Conservation (phyloP, 208 protist genomes). For the Eutreptiella sp. region DNA sequence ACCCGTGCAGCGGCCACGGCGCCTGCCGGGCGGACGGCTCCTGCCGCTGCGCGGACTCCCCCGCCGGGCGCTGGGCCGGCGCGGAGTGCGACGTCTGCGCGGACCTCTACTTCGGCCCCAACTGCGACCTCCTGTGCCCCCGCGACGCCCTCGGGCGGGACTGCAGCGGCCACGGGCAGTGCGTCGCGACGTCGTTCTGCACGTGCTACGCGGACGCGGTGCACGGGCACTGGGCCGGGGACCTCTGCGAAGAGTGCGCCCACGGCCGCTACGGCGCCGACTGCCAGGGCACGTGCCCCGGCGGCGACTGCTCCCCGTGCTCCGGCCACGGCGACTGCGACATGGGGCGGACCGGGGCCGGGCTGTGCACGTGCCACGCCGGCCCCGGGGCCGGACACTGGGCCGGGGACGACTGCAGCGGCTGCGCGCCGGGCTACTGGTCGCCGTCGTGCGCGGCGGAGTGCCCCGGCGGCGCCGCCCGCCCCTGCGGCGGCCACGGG, state of each 20-base stretch:
- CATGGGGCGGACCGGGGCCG: neutral
- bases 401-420: neutral
- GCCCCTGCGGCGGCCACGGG: slow-evolving; percentile 4
- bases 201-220: neutral
- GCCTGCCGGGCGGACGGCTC: neutral
- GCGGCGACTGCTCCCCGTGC: slow-evolving; percentile 12
- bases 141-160: neutral
- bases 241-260: neutral
- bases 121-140: slow-evolving; percentile 21
- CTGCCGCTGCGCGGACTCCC: neutral
- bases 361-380: neutral
- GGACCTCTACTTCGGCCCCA: neutral
- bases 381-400: neutral
- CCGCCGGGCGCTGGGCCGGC: slow-evolving; percentile 18
- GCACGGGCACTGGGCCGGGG: neutral
- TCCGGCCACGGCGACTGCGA: slow-evolving; percentile 9
- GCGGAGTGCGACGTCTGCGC: slow-evolving; percentile 8
- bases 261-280: neutral
- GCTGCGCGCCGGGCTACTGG: neutral
- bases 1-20: slow-evolving; percentile 20
- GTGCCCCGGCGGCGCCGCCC: neutral
- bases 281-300: neutral
- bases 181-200: neutral
- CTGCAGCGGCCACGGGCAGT: neutral
- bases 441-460: neutral